Conservation (phyloP, 371 early-diverging fungal genomes). For the Basidiobolus heterosporus region DNA sequence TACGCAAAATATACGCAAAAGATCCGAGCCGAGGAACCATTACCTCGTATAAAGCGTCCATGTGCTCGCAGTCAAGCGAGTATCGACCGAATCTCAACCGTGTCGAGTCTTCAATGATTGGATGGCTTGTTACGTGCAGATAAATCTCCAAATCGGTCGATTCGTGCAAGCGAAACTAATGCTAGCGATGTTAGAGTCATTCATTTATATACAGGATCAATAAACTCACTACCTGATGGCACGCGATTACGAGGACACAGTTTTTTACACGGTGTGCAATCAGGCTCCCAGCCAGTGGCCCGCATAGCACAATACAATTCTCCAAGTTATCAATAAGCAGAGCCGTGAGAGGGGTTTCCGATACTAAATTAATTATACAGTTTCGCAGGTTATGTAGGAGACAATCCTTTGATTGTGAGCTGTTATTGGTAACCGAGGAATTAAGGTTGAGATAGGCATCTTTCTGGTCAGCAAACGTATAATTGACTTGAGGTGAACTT, state of each 20-base stretch:
- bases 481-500: too few relatives aligned
- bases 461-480: slow-evolving; percentile 4
- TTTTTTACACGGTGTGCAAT: slow-evolving; percentile 38
- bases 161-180: slow-evolving; percentile 60
- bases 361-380: slow-evolving; percentile 33
- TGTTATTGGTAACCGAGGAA: slow-evolving; percentile 3
- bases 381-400: slow-evolving; percentile 24
- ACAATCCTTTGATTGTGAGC: slow-evolving; percentile 21
- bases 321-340: slow-evolving; percentile 47
- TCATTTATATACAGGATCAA: background rate
- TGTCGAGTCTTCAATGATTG: slow-evolving; percentile 65
- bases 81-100: slow-evolving; percentile 36
- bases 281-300: slow-evolving; percentile 46
- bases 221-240: slow-evolving; percentile 47
- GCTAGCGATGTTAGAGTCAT: background rate
- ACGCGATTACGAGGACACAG: slow-evolving; percentile 39
- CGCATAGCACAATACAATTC: slow-evolving; percentile 38
- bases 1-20: background rate
- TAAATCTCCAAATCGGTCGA: slow-evolving; percentile 36
- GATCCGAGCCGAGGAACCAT: background rate
- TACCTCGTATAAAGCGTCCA: slow-evolving; percentile 11
- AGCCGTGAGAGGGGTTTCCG: slow-evolving; percentile 23
- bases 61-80: slow-evolving; percentile 9
- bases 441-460: slow-evolving; percentile 2
- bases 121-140: slow-evolving; percentile 48